Evolutionary conservation across 2,329 filamentous ascomycete species (phyloP).

Genomic region (Fusarium sp.): DNA sequence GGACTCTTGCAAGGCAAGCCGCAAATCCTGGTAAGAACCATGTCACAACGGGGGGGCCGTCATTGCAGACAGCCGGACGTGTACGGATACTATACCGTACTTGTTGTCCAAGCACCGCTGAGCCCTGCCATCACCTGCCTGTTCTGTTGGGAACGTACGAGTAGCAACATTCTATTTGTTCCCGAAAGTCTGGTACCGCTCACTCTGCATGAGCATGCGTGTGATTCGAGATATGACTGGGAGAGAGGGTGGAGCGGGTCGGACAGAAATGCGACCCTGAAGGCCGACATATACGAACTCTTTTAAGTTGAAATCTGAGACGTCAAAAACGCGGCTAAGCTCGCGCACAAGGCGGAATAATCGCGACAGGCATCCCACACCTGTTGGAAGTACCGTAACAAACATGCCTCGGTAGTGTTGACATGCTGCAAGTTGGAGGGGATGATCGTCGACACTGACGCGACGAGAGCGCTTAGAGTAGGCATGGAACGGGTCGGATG

Average conservation of each 20-base stretch:
- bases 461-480: slow-evolving; percentile 48
- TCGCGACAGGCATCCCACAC: slow-evolving; percentile 37
- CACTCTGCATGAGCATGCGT: slow-evolving; percentile 46
- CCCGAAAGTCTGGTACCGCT: slow-evolving; percentile 51
- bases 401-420: slow-evolving; percentile 21
- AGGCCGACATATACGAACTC: slow-evolving; percentile 44
- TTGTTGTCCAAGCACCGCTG: slow-evolving; percentile 38
- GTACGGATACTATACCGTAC: slow-evolving; percentile 20
- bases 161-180: slow-evolving; percentile 40
- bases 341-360: slow-evolving; percentile 32
- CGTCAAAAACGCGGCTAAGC: slow-evolving; percentile 42
- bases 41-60: slow-evolving; percentile 24
- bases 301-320: slow-evolving; percentile 43
- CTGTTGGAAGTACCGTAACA: slow-evolving; percentile 10
- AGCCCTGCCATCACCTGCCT: slow-evolving; percentile 31
- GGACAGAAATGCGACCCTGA: slow-evolving; percentile 31
- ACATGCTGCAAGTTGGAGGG: slow-evolving; percentile 24
- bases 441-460: slow-evolving; percentile 33
- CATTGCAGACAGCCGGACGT: slow-evolving; percentile 25
- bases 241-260: slow-evolving; percentile 22
- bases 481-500: slow-evolving; percentile 34
- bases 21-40: slow-evolving; percentile 21
- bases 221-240: slow-evolving; percentile 36
- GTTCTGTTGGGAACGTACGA: slow-evolving; percentile 44
- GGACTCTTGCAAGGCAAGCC: slow-evolving; percentile 16